These are phyloP conservation scores for Clonostachys rosea DNA, from an alignment of 2,329 filamentous ascomycete species.

Conservation along the genomic window DNA sequence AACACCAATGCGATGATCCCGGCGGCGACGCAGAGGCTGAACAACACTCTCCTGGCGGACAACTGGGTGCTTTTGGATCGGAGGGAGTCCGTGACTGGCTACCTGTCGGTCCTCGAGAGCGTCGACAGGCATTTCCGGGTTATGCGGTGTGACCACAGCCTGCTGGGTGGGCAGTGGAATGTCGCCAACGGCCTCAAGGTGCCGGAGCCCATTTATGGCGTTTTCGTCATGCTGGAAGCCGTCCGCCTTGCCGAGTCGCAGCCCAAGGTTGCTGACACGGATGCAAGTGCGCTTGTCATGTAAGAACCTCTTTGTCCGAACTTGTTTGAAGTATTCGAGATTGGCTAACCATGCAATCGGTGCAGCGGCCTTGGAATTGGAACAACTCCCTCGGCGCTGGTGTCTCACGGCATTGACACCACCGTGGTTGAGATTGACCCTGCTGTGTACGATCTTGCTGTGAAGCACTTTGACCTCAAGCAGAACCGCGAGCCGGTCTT, in stretches of 20 bases:
- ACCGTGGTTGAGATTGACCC: conserved; percentile 96
- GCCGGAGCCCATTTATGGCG: conserved; percentile 85
- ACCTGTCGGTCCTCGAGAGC: conserved; percentile 86
- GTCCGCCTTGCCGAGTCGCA: conserved; percentile 69
- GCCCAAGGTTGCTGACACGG: conserved; percentile 47
- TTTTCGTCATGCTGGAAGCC: conserved; percentile 95
- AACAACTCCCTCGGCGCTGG: conserved; percentile 81
- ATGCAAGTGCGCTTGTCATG: conserved; percentile 82
- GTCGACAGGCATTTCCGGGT: conserved; percentile 66
- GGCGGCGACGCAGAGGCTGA: conserved; percentile 56
- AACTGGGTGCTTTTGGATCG: conserved; percentile 77
- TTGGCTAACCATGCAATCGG: conserved; percentile 1
- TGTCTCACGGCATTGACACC: conserved; percentile 84
- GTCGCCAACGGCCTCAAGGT: conserved; percentile 47
- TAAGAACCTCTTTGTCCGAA: conserved; percentile 35
- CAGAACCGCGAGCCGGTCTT: conserved; percentile 75
- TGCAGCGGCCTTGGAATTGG: conserved; percentile 85
- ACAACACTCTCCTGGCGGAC: conserved; percentile 57
- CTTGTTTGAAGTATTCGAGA: not conserved
- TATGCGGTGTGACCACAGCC: conserved; percentile 89
- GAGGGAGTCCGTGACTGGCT: conserved; percentile 83
- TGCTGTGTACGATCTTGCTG: conserved; percentile 77
- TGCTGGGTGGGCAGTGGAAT: conserved; percentile 90
- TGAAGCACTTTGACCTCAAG: conserved; percentile 76
- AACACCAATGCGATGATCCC: conserved; percentile 71